Evolutionary conservation across 257 asterid genomes (phyloP), one percentile per base, ranked within the genome.

Genomic region (Solanum paucissectum): DNA sequence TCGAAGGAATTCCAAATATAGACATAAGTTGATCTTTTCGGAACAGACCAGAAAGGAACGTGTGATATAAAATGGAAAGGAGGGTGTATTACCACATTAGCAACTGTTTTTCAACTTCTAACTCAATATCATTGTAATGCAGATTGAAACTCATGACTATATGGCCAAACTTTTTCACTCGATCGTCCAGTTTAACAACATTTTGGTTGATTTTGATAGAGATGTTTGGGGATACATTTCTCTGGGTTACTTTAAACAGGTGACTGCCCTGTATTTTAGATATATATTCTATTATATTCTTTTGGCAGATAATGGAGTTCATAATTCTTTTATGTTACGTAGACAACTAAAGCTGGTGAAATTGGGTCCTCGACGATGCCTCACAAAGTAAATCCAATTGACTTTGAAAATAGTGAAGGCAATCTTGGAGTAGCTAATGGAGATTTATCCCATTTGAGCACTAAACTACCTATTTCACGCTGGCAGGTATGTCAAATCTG

Each of bases 281-380:
- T 52, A 77, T 52, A 33, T n/a, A 20, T 25, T 62, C 33, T 29
- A 36, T 81, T 44, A n/a, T 68, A 20, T 73, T 71, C 68, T 68
- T 40, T 44, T 46, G 55, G 1, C 21, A 29, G 62, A 42, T 32
- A 46, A 42, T 82, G 49, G 36, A 68, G 62, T 25, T 49, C 32
- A 40, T 83, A 21, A n/a, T n/a, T 81, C 25, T 73, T 46, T 81
- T n/a, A 58, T 23, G 69, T 75, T 91, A 76, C 74, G 74, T 95
- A 96, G 99, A 94, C 86, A 89, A 96, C 98, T 58, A 96, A 93
- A 92, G 96, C 95, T 85, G 98, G 98, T 64, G 98, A 95, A 93
- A 91, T 96, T 83, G 99, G 98, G 72, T 95, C 98, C 60, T 96
- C 98, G 3, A 96, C 99, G 20, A 96, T 96, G 99, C 99, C 98